These are phyloP conservation scores for Backusella australiensis DNA, from an alignment of 192 early-diverging fungal species.

Conservation along the genomic window DNA sequence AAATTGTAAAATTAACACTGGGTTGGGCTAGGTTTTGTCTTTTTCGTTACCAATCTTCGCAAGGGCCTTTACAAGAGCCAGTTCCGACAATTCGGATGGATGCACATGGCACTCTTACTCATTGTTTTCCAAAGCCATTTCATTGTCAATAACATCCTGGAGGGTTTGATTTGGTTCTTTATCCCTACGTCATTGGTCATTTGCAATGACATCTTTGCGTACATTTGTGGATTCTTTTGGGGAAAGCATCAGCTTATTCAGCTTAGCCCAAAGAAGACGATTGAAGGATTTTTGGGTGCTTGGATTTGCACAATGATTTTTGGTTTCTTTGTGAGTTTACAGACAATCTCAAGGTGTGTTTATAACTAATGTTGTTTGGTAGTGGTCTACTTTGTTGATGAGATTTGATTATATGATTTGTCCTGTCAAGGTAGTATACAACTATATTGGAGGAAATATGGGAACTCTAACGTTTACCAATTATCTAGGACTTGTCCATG, in stretches of 20 bases:
- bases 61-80: constrained; percentile 95
- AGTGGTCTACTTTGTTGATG: constrained; percentile 52
- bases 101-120: constrained; percentile 90
- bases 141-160: constrained; percentile 96
- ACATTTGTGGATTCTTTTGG: constrained; percentile 94
- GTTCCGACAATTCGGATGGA: constrained; percentile 94
- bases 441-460: no score
- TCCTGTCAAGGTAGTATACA: constrained; percentile 39
- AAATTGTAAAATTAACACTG: no score
- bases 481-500: constrained; percentile 35
- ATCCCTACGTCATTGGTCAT: constrained; percentile 87
- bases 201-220: constrained; percentile 94
- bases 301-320: constrained; percentile 84
- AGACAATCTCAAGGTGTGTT: no score
- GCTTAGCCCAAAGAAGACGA: constrained; percentile 95
- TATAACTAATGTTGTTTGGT: not conserved
- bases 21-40: constrained; percentile 59
- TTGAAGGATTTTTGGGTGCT: constrained; percentile 94
- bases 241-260: constrained; percentile 87
- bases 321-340: constrained; percentile 62
- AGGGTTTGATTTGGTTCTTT: constrained; percentile 97
- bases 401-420: constrained; percentile 58
- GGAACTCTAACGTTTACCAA: no score
- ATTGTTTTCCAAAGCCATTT: constrained; percentile 93
- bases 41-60: constrained; percentile 90